Evolutionary conservation across 345 rosid genomes (phyloP).

Genomic region (Aurinia saxatilis): DNA sequence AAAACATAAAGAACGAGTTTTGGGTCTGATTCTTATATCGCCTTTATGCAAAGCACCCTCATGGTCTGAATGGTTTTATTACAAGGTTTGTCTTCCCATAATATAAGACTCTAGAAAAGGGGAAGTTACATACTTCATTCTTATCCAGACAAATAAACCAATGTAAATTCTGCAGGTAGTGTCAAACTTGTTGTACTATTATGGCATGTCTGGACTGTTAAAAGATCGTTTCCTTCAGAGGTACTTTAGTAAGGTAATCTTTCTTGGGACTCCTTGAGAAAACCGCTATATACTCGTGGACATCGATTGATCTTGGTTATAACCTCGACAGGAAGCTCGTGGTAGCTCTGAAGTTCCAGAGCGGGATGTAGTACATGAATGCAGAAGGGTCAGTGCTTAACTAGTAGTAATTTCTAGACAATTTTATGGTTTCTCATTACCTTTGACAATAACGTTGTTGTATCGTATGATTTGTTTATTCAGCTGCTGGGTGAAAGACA

Average conservation of each 20-base stretch:
- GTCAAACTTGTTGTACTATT: constrained; percentile 72
- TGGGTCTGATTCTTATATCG: constrained; percentile 88
- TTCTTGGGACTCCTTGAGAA: not conserved
- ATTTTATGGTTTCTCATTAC: not conserved
- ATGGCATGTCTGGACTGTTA: constrained; percentile 87
- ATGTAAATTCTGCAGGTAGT: constrained; percentile 40
- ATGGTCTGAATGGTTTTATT: constrained; percentile 86
- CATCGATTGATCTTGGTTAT: not conserved
- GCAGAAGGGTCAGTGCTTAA: constrained; percentile 56
- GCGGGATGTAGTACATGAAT: constrained; percentile 76
- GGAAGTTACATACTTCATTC: not conserved
- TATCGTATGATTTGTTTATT: constrained; percentile 12
- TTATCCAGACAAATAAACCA: not conserved
- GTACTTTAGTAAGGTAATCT: constrained; percentile 83
- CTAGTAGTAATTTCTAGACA: not conserved
- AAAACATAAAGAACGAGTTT: constrained; percentile 82
- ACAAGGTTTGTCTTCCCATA: constrained; percentile 12
- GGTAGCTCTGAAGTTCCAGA: constrained; percentile 77
- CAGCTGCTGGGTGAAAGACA: constrained; percentile 85
- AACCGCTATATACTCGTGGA: not conserved
- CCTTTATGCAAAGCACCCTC: constrained; percentile 91
- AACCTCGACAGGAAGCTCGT: constrained; percentile 66
- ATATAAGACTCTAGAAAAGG: not conserved
- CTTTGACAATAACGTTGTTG: not conserved
- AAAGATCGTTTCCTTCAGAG: constrained; percentile 80